A percentile compares a stretch with the other conserved stretches of the same genome.
These are phyloP conservation scores for Phycomyces blakesleeanus DNA, from an alignment of 192 early-diverging fungal genomes.

Conservation along the genomic window DNA sequence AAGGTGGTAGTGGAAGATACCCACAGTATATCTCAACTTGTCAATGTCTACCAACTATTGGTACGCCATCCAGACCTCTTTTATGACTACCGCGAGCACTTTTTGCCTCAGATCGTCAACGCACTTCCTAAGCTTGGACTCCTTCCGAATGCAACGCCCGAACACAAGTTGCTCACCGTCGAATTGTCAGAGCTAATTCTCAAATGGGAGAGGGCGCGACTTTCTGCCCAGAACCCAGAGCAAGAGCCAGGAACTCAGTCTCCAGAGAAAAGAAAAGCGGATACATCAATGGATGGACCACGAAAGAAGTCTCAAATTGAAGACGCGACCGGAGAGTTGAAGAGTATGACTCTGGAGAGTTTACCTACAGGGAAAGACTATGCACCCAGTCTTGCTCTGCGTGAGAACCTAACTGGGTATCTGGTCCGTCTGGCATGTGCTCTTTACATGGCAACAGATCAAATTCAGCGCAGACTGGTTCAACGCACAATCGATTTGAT, in stretches of 20 bases:
- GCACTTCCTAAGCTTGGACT: slow-evolving; percentile 85
- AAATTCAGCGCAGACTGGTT: slow-evolving; percentile 35
- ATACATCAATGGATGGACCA: slow-evolving; percentile 6
- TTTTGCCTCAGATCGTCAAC: slow-evolving; percentile 85
- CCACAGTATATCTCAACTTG: slow-evolving; percentile 83
- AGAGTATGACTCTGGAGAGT: slow-evolving; percentile 9
- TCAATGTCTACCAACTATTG: slow-evolving; percentile 89
- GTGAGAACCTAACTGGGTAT: slow-evolving; percentile 58
- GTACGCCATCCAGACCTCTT: slow-evolving; percentile 87
- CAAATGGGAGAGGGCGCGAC: slow-evolving; percentile 79
- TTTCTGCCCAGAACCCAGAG: slow-evolving; percentile 24
- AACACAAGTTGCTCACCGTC: slow-evolving; percentile 80
- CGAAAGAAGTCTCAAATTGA: slow-evolving; percentile 32
- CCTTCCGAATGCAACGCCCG: slow-evolving; percentile 77
- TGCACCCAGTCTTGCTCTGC: slow-evolving; percentile 42
- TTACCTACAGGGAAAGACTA: slow-evolving; percentile 36
- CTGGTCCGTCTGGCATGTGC: slow-evolving; percentile 63
- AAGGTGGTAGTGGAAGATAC: slow-evolving; percentile 91
- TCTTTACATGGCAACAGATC: slow-evolving; percentile 47
- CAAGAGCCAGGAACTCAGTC: slow-evolving; percentile 14
- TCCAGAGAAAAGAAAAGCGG: slow-evolving; percentile 13
- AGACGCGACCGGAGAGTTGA: slow-evolving; percentile 26
- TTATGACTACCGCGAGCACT: slow-evolving; percentile 84
- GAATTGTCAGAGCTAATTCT: slow-evolving; percentile 90
- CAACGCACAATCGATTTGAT: slow-evolving; percentile 67